Conservation (phyloP, 805 yeast genomes). For the Teunomyces lycoperdinae region DNA sequence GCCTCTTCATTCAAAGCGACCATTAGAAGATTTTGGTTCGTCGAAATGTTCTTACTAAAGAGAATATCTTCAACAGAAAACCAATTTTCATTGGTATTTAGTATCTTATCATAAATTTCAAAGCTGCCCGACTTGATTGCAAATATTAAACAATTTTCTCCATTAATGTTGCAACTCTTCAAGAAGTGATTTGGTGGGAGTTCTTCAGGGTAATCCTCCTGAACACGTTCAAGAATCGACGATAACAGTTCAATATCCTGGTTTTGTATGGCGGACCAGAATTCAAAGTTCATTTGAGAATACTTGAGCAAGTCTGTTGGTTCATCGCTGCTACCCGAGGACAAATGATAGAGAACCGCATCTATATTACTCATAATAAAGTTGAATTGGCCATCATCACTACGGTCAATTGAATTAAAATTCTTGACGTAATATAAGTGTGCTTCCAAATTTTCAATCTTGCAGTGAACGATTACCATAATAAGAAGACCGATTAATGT, state of each 20-base stretch:
- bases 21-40: slow-evolving; percentile 55
- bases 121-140: slow-evolving; percentile 52
- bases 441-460: slow-evolving; percentile 54
- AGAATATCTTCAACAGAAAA: slow-evolving; percentile 67
- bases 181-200: slow-evolving; percentile 22
- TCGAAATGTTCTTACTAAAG: slow-evolving; percentile 53
- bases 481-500: slow-evolving; percentile 69
- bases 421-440: slow-evolving; percentile 65
- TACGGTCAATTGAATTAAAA: slow-evolving; percentile 42
- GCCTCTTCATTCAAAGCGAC: slow-evolving; percentile 59
- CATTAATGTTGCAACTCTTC: slow-evolving; percentile 35
- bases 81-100: slow-evolving; percentile 44
- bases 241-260: slow-evolving; percentile 20
- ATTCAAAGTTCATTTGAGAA: slow-evolving; percentile 47
- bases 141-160: slow-evolving; percentile 69
- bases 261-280: slow-evolving; percentile 51
- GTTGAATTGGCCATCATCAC: slow-evolving; percentile 59
- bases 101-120: slow-evolving; percentile 43
- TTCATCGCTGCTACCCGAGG: slow-evolving; percentile 12
- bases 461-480: slow-evolving; percentile 65
- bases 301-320: slow-evolving; percentile 36
- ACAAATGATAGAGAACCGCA: slow-evolving; percentile 68
- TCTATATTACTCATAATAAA: slow-evolving; percentile 83
- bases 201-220: slow-evolving; percentile 1
- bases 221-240: not conserved